Percentiles rank a stretch among this genome's conserved stretches.
Evolutionary conservation across 73 alveolate species (phyloP).

Genomic region (Paraurostyla sp.): DNA sequence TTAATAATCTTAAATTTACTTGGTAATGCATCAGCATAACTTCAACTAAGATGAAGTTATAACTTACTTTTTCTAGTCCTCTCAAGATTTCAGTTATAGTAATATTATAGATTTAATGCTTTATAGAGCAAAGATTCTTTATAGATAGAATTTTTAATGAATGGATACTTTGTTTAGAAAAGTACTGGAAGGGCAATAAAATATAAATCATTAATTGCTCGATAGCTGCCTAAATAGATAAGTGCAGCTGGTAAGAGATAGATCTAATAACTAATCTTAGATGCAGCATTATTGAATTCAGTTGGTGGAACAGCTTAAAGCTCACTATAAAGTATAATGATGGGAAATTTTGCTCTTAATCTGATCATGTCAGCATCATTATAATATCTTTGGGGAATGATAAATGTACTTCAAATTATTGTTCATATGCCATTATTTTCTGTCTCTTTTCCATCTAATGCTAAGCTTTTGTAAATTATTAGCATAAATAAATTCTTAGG

Average conservation of each 20-base stretch:
- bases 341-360: slow-evolving; percentile 40
- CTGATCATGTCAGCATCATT: slow-evolving; percentile 41
- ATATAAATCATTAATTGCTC: not conserved
- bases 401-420: slow-evolving; percentile 27
- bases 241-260: slow-evolving; percentile 19
- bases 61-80: too few relatives aligned
- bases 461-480: slow-evolving; percentile 1
- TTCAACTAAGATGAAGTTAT: too few relatives aligned
- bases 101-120: not conserved
- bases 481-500: too few relatives aligned
- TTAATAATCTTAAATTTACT: not conserved
- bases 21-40: too few relatives aligned
- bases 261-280: not conserved
- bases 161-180: not conserved
- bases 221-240: not conserved
- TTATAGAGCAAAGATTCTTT: not conserved
- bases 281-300: not conserved
- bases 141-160: not conserved
- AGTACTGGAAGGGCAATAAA: slow-evolving; percentile 14
- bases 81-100: not conserved
- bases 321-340: slow-evolving; percentile 7
- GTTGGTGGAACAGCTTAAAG: slow-evolving; percentile 15
- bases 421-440: slow-evolving; percentile 51
- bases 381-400: slow-evolving; percentile 57
- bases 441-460: slow-evolving; percentile 39